Evolutionary conservation across 1,284 basidiomycete species (phyloP), one percentile per base, ranked within the genome.

Genomic region (Pisolithus thermaeus): DNA sequence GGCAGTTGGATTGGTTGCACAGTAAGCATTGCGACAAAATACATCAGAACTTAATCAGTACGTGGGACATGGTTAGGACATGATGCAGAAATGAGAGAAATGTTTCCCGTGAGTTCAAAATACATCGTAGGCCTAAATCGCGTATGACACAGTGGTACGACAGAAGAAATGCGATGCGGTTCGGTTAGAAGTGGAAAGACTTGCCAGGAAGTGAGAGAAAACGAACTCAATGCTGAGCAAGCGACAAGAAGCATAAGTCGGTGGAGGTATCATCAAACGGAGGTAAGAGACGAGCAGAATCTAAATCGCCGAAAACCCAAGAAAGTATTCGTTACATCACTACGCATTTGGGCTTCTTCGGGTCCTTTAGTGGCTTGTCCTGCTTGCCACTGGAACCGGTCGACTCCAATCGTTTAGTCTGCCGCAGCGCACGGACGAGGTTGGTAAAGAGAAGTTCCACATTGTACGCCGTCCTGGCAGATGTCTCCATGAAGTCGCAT

Each of bases 401-500:
- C n/a, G 54, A 39, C 49, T 66, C 64, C 53, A 57, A 16, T 53
- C 67, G 64, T 55, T 69, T 66, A 54, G 83, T 85, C 61, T 80
- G 75, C 71, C 92, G 86, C 67, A 99, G 85, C 58, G 88, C 83
- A 58, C 94, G 85, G 45, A 99, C 93, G 52, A 98, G 81, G 60
- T 84, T 87, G 68, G 81, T 90, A 74, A 99, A 99, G 30, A 96
- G 83, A 47, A 85, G 81, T 69, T 99, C 94, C 56, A 99, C 97
- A 68, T 98, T 97, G 65, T 90, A 81, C 47, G 95, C 87, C 48
- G 91, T 93, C 76, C 97, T 97, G 42, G 96, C 97, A 32, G 90
- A 93, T 36, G 96, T 96, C 73, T 98, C 96, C 70, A 95, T 90
- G 70, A 97, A 98, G 52, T 90, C 88, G 75, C 94, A 97, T 32